phyloP scores from a whole-genome alignment of 345 rosid species.

The Brassica carinata region DNA sequence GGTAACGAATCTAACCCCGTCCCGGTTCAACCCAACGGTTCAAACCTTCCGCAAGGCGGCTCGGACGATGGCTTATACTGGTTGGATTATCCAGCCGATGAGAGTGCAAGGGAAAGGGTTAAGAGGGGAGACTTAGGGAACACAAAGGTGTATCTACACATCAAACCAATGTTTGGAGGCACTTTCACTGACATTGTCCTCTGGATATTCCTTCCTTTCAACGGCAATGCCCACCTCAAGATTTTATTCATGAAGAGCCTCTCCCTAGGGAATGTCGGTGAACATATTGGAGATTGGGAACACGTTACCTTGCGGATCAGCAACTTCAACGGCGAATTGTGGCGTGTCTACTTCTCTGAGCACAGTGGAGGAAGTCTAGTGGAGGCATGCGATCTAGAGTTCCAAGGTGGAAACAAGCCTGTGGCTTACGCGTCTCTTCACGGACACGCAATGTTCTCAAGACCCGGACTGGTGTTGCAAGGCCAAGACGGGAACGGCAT shows the following conservation, averaged over 20 bases:
- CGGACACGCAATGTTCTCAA: conserved; percentile 75
- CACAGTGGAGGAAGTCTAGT: conserved; percentile 72
- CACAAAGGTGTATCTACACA: conserved; percentile 57
- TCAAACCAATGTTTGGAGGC: conserved; percentile 75
- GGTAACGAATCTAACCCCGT: conserved; percentile 68
- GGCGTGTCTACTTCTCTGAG: conserved; percentile 57
- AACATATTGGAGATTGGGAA: conserved; percentile 92
- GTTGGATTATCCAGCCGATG: conserved; percentile 68
- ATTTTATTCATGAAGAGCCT: conserved; percentile 48
- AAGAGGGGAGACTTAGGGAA: conserved; percentile 63
- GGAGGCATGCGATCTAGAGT: conserved; percentile 65
- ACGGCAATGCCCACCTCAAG: conserved; percentile 73
- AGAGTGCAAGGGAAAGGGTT: conserved; percentile 47
- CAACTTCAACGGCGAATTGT: too few relatives aligned
- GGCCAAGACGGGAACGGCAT: conserved; percentile 57
- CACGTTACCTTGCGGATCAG: conserved; percentile 74
- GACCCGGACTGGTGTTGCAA: conserved; percentile 68
- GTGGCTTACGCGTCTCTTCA: conserved; percentile 64
- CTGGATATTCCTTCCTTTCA: conserved; percentile 85
- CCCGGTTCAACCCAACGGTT: conserved; percentile 50
- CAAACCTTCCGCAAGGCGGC: conserved; percentile 83
- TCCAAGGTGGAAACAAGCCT: conserved; percentile 53
- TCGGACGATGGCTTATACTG: conserved; percentile 65
- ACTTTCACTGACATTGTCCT: conserved; percentile 70
- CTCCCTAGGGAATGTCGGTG: conserved; percentile 59